Evolutionary conservation across 148 eudicot genomes (phyloP).

Genomic region (Spergularia bocconei): DNA sequence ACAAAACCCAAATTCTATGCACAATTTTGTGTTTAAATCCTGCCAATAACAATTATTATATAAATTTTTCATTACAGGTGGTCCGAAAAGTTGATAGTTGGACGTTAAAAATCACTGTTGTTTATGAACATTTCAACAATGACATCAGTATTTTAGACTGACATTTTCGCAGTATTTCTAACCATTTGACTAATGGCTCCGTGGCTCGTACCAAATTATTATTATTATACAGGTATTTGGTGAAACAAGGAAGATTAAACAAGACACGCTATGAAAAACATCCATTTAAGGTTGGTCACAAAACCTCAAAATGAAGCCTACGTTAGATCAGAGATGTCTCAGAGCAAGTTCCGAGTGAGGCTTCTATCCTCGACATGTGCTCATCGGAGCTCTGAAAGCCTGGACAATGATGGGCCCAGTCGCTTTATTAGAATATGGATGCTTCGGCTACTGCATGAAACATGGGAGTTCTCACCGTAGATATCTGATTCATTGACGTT

Average conservation of each 20-base stretch:
- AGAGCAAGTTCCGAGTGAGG: background rate
- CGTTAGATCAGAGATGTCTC: background rate
- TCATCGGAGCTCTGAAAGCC: background rate
- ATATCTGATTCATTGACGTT: background rate
- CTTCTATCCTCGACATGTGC: too few species aligned
- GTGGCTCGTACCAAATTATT: background rate
- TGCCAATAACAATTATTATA: constrained; percentile 1
- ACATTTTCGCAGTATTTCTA: background rate
- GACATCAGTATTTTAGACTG: background rate
- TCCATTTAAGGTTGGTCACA: background rate
- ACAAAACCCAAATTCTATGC: constrained; percentile 8
- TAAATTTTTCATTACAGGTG: background rate
- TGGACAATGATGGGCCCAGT: background rate
- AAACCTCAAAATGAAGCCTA: background rate
- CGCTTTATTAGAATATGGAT: background rate
- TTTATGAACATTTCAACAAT: background rate
- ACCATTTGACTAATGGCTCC: background rate
- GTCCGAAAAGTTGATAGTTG: constrained; percentile 3
- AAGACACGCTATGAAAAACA: background rate
- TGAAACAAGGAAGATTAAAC: background rate
- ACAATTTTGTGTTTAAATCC: background rate
- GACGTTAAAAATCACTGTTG: too few species aligned
- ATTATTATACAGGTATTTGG: background rate
- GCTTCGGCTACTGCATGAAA: background rate
- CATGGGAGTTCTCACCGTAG: background rate